Evolutionary conservation across 2,329 filamentous ascomycete genomes (phyloP).

Genomic region (Talaromyces sp.): DNA sequence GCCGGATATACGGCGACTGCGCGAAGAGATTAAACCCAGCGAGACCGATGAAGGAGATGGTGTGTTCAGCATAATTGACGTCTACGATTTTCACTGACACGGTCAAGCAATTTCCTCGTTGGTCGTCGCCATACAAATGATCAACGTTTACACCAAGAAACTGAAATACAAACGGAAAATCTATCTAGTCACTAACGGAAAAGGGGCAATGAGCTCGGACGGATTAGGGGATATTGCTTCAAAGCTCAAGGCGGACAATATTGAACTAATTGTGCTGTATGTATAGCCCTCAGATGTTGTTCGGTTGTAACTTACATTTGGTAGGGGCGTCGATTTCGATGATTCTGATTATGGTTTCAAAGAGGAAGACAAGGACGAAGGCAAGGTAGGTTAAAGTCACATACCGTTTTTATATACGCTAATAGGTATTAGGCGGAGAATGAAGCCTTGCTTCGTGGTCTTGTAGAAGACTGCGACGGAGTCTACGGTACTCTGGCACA

Average conservation of each 20-base stretch:
- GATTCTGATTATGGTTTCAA: slow-evolving; percentile 85
- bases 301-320: slow-evolving; percentile 24
- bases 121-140: slow-evolving; percentile 83
- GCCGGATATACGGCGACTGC: slow-evolving; percentile 64
- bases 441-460: slow-evolving; percentile 62
- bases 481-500: slow-evolving; percentile 80
- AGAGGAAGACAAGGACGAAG: slow-evolving; percentile 74
- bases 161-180: slow-evolving; percentile 79
- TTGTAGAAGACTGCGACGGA: slow-evolving; percentile 68
- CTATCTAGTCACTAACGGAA: slow-evolving; percentile 79
- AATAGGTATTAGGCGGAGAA: slow-evolving; percentile 56
- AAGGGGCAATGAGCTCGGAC: slow-evolving; percentile 67
- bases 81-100: not conserved
- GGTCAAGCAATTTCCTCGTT: slow-evolving; percentile 68
- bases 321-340: slow-evolving; percentile 87
- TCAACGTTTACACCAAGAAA: slow-evolving; percentile 72
- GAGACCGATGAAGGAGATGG: slow-evolving; percentile 70
- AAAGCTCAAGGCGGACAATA: slow-evolving; percentile 71
- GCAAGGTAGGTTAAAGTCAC: slow-evolving; percentile 55
- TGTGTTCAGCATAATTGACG: slow-evolving; percentile 23
- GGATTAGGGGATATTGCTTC: slow-evolving; percentile 65
- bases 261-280: slow-evolving; percentile 75
- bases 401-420: not conserved
- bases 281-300: slow-evolving; percentile 31
- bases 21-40: slow-evolving; percentile 63